Conservation (phyloP, 2,329 filamentous ascomycete genomes). For the Talaromyces sp. region DNA sequence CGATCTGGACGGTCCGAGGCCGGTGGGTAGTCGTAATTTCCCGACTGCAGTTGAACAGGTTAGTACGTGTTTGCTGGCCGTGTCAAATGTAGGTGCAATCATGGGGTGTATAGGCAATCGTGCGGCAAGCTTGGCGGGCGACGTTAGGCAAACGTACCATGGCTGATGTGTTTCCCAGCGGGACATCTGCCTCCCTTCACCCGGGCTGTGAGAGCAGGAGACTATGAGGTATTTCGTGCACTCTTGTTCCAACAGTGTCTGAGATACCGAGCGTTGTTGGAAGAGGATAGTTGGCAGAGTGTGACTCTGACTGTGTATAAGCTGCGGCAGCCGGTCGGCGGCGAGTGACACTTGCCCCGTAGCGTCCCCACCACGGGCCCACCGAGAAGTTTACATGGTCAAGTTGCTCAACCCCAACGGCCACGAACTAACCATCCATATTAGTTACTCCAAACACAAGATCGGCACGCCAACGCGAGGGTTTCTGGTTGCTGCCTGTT, state of each 20-base stretch:
- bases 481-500: neutral
- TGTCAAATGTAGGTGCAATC: neutral
- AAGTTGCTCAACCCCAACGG: neutral
- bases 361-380: neutral
- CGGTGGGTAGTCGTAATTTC: slow-evolving; percentile 40
- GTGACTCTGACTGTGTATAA: neutral
- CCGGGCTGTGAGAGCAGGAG: neutral
- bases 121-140: neutral
- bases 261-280: neutral
- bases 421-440: neutral
- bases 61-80: slow-evolving; percentile 13
- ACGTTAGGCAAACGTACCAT: neutral
- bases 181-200: neutral
- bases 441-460: neutral
- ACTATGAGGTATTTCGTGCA: too few species aligned
- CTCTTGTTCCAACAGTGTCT: too few species aligned
- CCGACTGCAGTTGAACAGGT: slow-evolving; percentile 30
- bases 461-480: neutral
- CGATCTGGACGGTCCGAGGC: slow-evolving; percentile 29
- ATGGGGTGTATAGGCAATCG: neutral
- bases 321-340: neutral
- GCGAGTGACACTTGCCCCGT: neutral
- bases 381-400: neutral
- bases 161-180: neutral
- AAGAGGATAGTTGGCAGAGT: neutral